Evolutionary conservation across 768 basidiomycete species (phyloP).

Genomic region (Amyloporia xantha): DNA sequence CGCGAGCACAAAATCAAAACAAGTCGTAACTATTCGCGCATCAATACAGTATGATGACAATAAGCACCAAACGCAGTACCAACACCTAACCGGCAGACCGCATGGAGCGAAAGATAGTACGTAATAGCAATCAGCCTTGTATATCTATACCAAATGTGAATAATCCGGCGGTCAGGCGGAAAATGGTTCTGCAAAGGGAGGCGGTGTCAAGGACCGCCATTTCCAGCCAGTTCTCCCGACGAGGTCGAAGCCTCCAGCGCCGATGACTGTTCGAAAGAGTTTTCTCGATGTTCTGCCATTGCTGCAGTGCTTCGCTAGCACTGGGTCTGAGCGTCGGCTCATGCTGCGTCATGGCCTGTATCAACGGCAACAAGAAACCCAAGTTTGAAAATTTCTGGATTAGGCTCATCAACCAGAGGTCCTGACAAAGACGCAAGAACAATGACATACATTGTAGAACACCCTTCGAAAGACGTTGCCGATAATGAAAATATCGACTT

Average conservation of each 20-base stretch:
- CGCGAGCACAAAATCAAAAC: too few species aligned
- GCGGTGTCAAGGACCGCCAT: neutral
- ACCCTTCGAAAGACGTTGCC: slow-evolving; percentile 13
- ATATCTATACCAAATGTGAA: neutral
- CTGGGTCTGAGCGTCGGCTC: slow-evolving; percentile 5
- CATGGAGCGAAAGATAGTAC: neutral
- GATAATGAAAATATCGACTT: slow-evolving; percentile 18
- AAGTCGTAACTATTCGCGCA: too few species aligned
- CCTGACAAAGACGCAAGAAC: slow-evolving; percentile 1
- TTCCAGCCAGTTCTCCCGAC: neutral
- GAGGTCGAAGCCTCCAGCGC: neutral
- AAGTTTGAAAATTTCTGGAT: slow-evolving; percentile 4
- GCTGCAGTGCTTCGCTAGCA: slow-evolving; percentile 1
- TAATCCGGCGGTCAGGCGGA: neutral
- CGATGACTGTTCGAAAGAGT: neutral
- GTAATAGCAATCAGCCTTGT: neutral
- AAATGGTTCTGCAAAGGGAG: neutral
- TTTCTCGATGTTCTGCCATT: slow-evolving; percentile 1
- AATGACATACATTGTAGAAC: slow-evolving; percentile 9
- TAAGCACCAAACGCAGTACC: neutral
- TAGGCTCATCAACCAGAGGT: neutral
- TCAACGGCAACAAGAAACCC: slow-evolving; percentile 9
- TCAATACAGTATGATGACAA: neutral
- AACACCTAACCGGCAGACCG: too few species aligned
- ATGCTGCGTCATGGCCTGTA: slow-evolving; percentile 8